These are phyloP conservation scores for Umbelopsis ramanniana DNA, from an alignment of 192 early-diverging fungal species.

Conservation along the genomic window DNA sequence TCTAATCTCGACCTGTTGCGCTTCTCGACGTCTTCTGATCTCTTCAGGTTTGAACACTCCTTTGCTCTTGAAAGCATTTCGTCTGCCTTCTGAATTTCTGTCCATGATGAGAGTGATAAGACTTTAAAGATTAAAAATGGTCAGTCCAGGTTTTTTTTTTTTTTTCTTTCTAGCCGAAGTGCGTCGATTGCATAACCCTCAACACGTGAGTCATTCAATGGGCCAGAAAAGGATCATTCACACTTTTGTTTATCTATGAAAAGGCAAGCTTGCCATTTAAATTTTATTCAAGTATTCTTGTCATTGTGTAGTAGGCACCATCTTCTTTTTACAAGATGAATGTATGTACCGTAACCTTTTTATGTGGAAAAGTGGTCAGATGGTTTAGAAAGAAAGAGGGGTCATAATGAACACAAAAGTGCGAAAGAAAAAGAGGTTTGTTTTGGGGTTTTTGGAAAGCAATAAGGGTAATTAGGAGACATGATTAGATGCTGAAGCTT, in stretches of 20 bases:
- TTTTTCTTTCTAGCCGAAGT: too few relatives aligned
- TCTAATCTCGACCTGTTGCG: slow-evolving; percentile 90
- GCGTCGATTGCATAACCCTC: slow-evolving; percentile 7
- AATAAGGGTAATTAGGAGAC: slow-evolving; percentile 8
- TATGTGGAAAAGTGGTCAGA: not conserved
- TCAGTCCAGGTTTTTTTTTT: too few relatives aligned
- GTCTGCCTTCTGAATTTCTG: slow-evolving; percentile 61
- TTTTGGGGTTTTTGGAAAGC: not conserved
- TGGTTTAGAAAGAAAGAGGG: not conserved
- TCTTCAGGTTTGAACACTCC: slow-evolving; percentile 89
- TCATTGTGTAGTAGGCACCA: not conserved
- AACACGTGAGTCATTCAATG: slow-evolving; percentile 9
- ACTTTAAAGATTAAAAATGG: not conserved
- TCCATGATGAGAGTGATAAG: slow-evolving; percentile 41
- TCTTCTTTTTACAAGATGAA: slow-evolving; percentile 18
- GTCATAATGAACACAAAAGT: not conserved
- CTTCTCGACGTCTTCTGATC: slow-evolving; percentile 89
- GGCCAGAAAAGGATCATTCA: too few relatives aligned
- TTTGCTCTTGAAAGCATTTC: slow-evolving; percentile 86
- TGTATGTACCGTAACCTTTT: slow-evolving; percentile 14
- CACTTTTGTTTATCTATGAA: slow-evolving; percentile 1
- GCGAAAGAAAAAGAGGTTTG: not conserved
- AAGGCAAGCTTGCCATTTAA: slow-evolving; percentile 6
- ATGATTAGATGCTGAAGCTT: not conserved
- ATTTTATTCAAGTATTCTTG: slow-evolving; percentile 9